Base-by-base conservation (phyloP, 306 rosid genomes). In the Pueraria montana region DNA sequence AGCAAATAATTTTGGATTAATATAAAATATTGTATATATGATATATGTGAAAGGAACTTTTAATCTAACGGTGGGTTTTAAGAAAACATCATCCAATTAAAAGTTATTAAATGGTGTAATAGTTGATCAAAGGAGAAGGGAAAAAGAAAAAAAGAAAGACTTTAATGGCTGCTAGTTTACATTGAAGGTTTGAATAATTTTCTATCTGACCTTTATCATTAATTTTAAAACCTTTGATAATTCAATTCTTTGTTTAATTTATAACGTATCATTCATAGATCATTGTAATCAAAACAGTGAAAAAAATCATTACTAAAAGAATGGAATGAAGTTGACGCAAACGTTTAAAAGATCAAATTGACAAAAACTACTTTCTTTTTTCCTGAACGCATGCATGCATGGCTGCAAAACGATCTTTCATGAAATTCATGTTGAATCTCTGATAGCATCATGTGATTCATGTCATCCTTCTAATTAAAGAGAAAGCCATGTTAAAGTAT, bases 91-190 rank as follows among this genome's bases (percentile, higher is more conserved):
- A 4, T n/a, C n/a, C n/a, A n/a, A n/a, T n/a, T n/a, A n/a, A n/a
- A n/a, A n/a, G n/a, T n/a, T n/a, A n/a, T n/a, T n/a, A n/a, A n/a
- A n/a, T n/a, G n/a, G n/a, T n/a, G n/a, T n/a, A n/a, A n/a, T n/a
- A n/a, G n/a, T n/a, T n/a, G n/a, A n/a, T n/a, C n/a, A 26, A 59
- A 23, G 68, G 9, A 63, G 5, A 30, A 14, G 5, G 11, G 4
- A 12, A 26, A 12, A 10, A 61, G n/a, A 24, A 61, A 61, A 1
- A 4, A 59, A 63, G 21, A 34, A n/a, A 65, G 3, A 16, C 58
- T 24, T 32, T 43, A 61, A 61, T 62, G 56, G 80, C 45, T 36
- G 72, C 26, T 17, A 9, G 18, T 61, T 76, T 56, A 21, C 23
- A 55, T 56, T 38, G 3, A 23, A 11, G 32, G 21, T 75, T 30